Evolutionary conservation across 164 flowering plant genomes (phyloP), one percentile per base, ranked within the genome.

Genomic region (Santalum album): DNA sequence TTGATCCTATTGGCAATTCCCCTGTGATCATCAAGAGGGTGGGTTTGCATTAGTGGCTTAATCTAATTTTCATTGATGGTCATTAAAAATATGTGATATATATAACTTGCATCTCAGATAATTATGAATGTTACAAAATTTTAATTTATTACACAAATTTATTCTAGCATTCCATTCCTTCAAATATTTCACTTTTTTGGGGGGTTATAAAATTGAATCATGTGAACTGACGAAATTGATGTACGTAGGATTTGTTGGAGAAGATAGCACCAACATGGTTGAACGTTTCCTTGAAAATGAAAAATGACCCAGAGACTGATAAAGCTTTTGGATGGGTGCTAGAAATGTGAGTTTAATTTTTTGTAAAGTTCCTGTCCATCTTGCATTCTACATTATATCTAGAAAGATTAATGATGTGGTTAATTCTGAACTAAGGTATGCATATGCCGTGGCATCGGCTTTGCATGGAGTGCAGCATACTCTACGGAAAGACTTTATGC

Each of bases 401-500:
- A 29, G 1, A 25, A 19, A 21, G 25, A 21, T 7, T 34, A 24
- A 29, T 27, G n/a, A 19, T 51, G 21, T 53, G 19, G 55, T 25
- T 25, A 3, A 25, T 50, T 7, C 17, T 44, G 38, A 25, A 29
- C n/a, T 19, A 49, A 76, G 81, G 81, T 76, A 76, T 71, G 81
- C 66, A 17, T 76, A 76, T 69, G 81, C 78, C 55, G 77, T 86
- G 55, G 99, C 97, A 54, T 94, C 99, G 19, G 97, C 96, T 36
- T 65, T 94, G 73, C 95, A 94, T 68, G 88, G 83, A 16, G 96
- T 90, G 60, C 72, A 72, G 32, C 95, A 94, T 73, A 79, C 87
- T 57, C 96, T 90, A 62, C 81, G 80, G 15, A 82, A 90, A 59
- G 96, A 94, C 68, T 94, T 94, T 51, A 94, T 94, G 97, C 58